Conservation (phyloP, 2,329 filamentous ascomycete genomes). For the Ceratocystis cacaofunesta region DNA sequence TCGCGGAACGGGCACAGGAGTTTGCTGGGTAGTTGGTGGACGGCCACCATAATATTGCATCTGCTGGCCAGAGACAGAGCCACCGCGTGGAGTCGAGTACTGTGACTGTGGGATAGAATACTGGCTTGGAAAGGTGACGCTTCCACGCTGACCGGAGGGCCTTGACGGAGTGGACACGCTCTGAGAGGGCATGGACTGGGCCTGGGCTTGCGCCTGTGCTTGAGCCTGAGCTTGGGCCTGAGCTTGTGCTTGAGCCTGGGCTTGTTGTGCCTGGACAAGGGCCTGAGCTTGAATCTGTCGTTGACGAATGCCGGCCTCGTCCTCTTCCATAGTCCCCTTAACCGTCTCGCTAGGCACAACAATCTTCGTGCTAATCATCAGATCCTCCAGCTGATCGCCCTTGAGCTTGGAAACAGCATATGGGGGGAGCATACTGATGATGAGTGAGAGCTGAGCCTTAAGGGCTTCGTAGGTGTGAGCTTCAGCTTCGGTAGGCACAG, state of each 20-base stretch:
- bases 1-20: slow-evolving; percentile 15
- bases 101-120: slow-evolving; percentile 21
- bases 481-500: slow-evolving; percentile 51
- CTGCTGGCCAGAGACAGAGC: slow-evolving; percentile 8
- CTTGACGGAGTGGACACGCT: slow-evolving; percentile 7
- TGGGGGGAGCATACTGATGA: slow-evolving; percentile 63
- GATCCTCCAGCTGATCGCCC: slow-evolving; percentile 67
- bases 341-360: slow-evolving; percentile 59
- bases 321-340: slow-evolving; percentile 69
- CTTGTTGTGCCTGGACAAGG: slow-evolving; percentile 18
- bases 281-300: slow-evolving; percentile 29
- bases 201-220: slow-evolving; percentile 7
- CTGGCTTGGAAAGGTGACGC: slow-evolving; percentile 29
- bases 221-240: neutral
- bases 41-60: slow-evolving; percentile 14
- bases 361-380: slow-evolving; percentile 69
- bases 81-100: slow-evolving; percentile 8
- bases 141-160: slow-evolving; percentile 20
- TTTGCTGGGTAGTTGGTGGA: slow-evolving; percentile 12
- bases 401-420: slow-evolving; percentile 77
- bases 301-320: slow-evolving; percentile 47
- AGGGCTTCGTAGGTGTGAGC: slow-evolving; percentile 53
- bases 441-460: slow-evolving; percentile 56
- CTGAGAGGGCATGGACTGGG: neutral
- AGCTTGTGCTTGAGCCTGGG: slow-evolving; percentile 18